A percentile compares a stretch with the other conserved stretches of the same genome.
Evolutionary conservation across 2,329 filamentous ascomycete species (phyloP).

Genomic region (Xylariaceae sp.): DNA sequence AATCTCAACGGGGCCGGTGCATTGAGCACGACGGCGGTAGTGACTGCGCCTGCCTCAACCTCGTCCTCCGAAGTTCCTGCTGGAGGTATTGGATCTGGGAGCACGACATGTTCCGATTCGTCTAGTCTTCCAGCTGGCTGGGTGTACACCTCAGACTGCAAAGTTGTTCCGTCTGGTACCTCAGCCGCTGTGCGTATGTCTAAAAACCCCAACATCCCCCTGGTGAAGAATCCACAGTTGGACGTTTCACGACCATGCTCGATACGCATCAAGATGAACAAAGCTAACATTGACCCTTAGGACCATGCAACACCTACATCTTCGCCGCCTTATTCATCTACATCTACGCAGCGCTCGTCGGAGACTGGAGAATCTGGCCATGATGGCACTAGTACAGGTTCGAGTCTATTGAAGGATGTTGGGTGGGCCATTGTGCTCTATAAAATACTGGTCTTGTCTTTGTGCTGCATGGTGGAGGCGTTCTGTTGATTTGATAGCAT

Average conservation of each 20-base stretch:
- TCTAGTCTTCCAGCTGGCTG: constrained; percentile 70
- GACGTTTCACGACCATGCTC: constrained; percentile 5
- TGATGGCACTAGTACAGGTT: constrained; percentile 49
- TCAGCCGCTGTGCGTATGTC: constrained; percentile 56
- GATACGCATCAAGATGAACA: constrained; percentile 1
- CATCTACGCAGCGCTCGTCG: constrained; percentile 37
- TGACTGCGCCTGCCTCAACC: constrained; percentile 61
- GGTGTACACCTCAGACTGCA: constrained; percentile 75
- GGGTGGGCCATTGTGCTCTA: too few species aligned
- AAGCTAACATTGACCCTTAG: constrained; percentile 26
- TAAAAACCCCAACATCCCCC: too few species aligned
- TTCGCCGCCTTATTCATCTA: constrained; percentile 2
- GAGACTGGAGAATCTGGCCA: constrained; percentile 36
- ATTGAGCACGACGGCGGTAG: constrained; percentile 54
- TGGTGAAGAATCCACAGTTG: constrained; percentile 3
- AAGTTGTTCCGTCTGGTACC: constrained; percentile 64
- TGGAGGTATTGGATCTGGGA: constrained; percentile 59
- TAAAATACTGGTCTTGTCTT: too few species aligned
- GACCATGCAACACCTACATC: constrained; percentile 42
- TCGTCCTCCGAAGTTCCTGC: constrained; percentile 66
- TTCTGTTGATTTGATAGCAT: too few species aligned
- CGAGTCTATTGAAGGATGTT: constrained; percentile 30
- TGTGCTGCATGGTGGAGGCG: too few species aligned
- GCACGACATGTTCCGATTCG: constrained; percentile 49
- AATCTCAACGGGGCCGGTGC: constrained; percentile 56